A percentile compares a stretch with the other conserved stretches of the same genome.
Evolutionary conservation across 768 basidiomycete species (phyloP).

Genomic region (Scleroderma citrinum): DNA sequence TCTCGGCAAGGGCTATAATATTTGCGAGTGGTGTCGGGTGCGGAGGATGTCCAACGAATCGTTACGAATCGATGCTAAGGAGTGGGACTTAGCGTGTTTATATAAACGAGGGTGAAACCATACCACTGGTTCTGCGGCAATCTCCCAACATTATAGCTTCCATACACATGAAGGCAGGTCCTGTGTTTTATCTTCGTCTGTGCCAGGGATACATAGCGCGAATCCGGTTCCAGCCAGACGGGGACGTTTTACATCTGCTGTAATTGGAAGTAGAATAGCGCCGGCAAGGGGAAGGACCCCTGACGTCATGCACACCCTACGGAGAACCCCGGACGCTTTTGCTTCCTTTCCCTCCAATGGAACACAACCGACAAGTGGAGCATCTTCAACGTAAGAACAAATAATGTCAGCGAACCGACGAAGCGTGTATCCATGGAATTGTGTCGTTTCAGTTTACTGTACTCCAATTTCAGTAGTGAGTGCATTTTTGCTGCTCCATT

Average conservation of each 20-base stretch:
- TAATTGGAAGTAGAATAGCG: neutral
- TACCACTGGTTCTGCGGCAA: neutral
- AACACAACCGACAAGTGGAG: neutral
- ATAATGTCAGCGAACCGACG: neutral
- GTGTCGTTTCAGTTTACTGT: too few species aligned
- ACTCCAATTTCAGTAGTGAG: too few species aligned
- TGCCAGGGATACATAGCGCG: neutral
- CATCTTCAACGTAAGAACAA: constrained; percentile 18
- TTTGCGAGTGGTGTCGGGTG: too few species aligned
- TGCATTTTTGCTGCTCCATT: neutral
- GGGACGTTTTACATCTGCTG: too few species aligned
- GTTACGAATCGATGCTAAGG: too few species aligned
- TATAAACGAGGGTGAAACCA: neutral
- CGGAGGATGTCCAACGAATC: too few species aligned
- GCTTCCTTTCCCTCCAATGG: too few species aligned
- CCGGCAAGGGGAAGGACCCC: constrained; percentile 8
- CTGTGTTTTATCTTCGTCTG: neutral
- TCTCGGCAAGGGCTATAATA: neutral
- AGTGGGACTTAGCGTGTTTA: neutral
- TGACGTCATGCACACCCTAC: constrained; percentile 15
- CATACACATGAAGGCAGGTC: neutral
- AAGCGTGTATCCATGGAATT: too few species aligned
- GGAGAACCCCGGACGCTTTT: neutral
- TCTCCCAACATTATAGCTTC: neutral
- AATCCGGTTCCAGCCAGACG: too few species aligned